Conservation (phyloP, 1,139 yeast genomes). For the Saccharomyces uvarum region DNA sequence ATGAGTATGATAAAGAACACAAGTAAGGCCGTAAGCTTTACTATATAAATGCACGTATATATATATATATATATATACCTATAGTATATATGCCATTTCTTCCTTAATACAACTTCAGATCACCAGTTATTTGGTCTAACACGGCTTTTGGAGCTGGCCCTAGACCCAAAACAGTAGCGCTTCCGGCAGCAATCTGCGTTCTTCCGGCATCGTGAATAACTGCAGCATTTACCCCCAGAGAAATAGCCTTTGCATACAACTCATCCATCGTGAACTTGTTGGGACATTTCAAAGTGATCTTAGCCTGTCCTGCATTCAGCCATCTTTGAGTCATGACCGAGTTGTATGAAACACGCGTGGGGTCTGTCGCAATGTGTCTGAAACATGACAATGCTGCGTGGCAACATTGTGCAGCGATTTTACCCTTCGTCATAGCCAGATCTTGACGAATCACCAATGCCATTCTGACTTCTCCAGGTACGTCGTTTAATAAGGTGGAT, state of each 20-base stretch:
- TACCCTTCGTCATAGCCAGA: slow-evolving; percentile 87
- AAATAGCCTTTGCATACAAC: slow-evolving; percentile 72
- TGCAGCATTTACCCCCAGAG: slow-evolving; percentile 68
- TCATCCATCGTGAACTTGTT: slow-evolving; percentile 69
- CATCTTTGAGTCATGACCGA: slow-evolving; percentile 62
- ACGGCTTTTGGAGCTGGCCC: slow-evolving; percentile 94
- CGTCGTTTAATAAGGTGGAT: slow-evolving; percentile 48
- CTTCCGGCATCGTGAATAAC: slow-evolving; percentile 94
- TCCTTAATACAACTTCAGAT: slow-evolving; percentile 58
- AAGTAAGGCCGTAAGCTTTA: neutral
- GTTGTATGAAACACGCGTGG: slow-evolving; percentile 47
- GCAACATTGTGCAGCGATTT: slow-evolving; percentile 94
- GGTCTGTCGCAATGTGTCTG: slow-evolving; percentile 53
- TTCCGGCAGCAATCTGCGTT: slow-evolving; percentile 90
- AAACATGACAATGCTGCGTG: slow-evolving; percentile 95
- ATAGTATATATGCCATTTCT: neutral
- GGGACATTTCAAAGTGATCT: slow-evolving; percentile 76
- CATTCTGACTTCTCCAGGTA: slow-evolving; percentile 80
- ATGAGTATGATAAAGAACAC: slow-evolving; percentile 3
- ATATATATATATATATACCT: slow-evolving; percentile 2
- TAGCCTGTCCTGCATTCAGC: slow-evolving; percentile 88
- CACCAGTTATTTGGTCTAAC: slow-evolving; percentile 74
- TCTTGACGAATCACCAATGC: slow-evolving; percentile 84
- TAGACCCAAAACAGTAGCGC: slow-evolving; percentile 86
- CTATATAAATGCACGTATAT: slow-evolving; percentile 2